Base-by-base conservation (phyloP, 305 asterid genomes). In the Rubia balearica region DNA sequence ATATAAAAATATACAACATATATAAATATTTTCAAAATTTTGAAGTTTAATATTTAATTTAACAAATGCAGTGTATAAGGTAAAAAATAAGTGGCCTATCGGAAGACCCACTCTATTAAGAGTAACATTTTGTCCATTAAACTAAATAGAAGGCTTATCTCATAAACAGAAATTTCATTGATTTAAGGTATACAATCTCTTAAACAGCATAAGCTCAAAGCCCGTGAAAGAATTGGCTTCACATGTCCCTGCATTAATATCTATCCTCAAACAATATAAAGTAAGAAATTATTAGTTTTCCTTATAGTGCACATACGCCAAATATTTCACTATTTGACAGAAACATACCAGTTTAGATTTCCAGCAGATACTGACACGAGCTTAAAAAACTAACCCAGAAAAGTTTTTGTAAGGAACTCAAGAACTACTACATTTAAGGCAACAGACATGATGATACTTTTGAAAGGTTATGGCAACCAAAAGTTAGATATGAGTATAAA, bases 121-220 rank as follows among this genome's bases (percentile, higher is more conserved):
- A 68, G 21, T 3, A 68, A 49, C 8, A 22, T 6, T 0, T 16
- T 48, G 19, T 14, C 22, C 7, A 11, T 66, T 6, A 65, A 67
- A 46, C 19, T 13, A 33, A 27, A 27, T 22, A 66, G 17, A 41
- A 2, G 57, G 56, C 57, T 10, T 12, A 8, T 22, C 13, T 46
- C 53, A 46, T 36, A 49, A 7, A 59, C 33, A 10, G 13, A 30
- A 68, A 48, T 17, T 22, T 33, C 48, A 68, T 27, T 13, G 33
- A 49, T 30, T 33, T 10, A 33, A 33, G 45, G 27, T n/a, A n/a
- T 27, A 3, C 33, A 21, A 68, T 7, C 63, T 30, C 63, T 51
- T 51, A 8, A 36, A 40, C 72, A 68, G 56, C 19, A 69, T 11
- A 69, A 53, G 60, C 21, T 49, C 36, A 19, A 36, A 65, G 43